Evolutionary conservation across 257 asterid species (phyloP).

Genomic region (Galeopsis tetrahit): DNA sequence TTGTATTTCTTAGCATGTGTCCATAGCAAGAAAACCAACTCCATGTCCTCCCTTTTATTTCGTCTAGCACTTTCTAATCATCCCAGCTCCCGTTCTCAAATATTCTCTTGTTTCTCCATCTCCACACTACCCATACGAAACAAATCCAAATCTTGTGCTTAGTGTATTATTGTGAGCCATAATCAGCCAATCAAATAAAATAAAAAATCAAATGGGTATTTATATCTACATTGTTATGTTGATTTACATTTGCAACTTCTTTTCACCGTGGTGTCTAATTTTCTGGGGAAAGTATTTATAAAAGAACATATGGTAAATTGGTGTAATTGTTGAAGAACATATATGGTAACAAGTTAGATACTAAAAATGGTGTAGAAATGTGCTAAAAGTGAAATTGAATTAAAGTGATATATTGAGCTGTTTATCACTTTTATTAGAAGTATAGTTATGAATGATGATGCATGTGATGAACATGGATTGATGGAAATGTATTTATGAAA

Average conservation of each 20-base stretch:
- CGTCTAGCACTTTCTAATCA: no score
- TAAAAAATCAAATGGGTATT: not conserved
- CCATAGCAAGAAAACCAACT: no score
- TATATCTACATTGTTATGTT: not conserved
- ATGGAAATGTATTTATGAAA: constrained; percentile 30
- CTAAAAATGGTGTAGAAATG: not conserved
- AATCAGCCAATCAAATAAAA: not conserved
- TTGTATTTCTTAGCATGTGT: no score
- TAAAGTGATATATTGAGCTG: not conserved
- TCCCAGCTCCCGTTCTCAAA: no score
- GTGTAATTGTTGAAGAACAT: not conserved
- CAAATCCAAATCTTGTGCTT: no score
- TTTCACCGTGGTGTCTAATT: not conserved
- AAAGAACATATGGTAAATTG: not conserved
- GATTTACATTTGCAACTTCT: not conserved
- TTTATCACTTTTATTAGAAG: not conserved
- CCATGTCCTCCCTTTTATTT: no score
- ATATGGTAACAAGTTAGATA: not conserved
- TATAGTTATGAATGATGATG: constrained; percentile 27
- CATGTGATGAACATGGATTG: constrained; percentile 59
- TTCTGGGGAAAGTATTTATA: not conserved
- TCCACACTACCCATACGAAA: no score
- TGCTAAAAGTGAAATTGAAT: not conserved
- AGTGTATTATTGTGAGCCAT: not conserved
- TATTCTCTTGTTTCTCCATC: no score